Percentiles rank a stretch among this genome's conserved stretches.
Conservation (phyloP, 2,329 filamentous ascomycete species). For the Alternaria infectoria region DNA sequence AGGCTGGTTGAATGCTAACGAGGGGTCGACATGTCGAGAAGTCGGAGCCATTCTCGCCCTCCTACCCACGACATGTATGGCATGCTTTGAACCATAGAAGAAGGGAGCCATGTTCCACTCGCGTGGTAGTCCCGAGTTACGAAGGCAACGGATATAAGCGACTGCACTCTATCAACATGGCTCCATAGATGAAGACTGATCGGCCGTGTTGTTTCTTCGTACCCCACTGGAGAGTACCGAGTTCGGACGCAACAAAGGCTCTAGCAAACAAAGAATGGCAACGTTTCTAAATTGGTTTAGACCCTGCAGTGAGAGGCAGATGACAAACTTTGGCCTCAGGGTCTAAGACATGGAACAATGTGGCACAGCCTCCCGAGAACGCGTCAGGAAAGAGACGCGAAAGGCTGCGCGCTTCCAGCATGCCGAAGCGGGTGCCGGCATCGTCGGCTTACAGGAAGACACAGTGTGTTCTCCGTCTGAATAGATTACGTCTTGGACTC, state of each 20-base stretch:
- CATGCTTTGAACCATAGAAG: neutral
- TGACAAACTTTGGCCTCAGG: slow-evolving; percentile 39
- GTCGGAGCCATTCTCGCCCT: neutral
- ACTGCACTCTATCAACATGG: neutral
- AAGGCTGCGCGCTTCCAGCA: neutral
- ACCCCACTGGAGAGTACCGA: slow-evolving; percentile 6
- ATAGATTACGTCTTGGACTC: neutral
- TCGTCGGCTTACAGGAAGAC: neutral
- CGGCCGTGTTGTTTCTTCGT: slow-evolving; percentile 5
- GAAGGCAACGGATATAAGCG: slow-evolving; percentile 5
- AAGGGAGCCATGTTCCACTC: neutral
- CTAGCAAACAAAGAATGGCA: slow-evolving; percentile 16
- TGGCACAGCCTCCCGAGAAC: slow-evolving; percentile 37
- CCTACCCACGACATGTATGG: neutral
- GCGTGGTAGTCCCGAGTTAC: neutral
- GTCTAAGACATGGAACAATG: slow-evolving; percentile 41
- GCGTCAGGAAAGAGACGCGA: slow-evolving; percentile 25
- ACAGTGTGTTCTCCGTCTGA: neutral
- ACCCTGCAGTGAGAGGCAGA: slow-evolving; percentile 42
- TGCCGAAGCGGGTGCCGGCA: slow-evolving; percentile 3
- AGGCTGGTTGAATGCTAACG: neutral
- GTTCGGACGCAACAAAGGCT: slow-evolving; percentile 8
- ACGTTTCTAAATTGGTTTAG: slow-evolving; percentile 22
- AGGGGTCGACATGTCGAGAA: neutral
- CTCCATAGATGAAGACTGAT: slow-evolving; percentile 3